Conservation (phyloP, 106 monocot species). For the Dioscorea dumetorum region DNA sequence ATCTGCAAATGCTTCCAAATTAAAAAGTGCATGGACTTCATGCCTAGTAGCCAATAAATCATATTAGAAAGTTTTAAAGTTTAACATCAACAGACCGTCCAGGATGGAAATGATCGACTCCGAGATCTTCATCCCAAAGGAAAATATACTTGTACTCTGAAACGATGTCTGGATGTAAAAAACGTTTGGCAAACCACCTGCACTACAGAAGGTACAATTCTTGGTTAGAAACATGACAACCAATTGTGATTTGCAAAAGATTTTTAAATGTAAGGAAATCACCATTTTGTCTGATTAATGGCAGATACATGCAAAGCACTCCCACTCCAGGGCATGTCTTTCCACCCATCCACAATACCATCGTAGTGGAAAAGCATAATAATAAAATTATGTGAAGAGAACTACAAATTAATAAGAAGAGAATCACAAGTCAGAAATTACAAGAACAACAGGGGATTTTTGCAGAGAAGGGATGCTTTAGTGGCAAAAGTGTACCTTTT, state of each 20-base stretch:
- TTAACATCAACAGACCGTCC: constrained; percentile 10
- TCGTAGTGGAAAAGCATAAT: constrained; percentile 96
- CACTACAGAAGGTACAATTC: not conserved
- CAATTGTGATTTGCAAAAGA: not conserved
- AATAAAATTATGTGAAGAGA: constrained; percentile 32
- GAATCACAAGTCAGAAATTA: too few relatives aligned
- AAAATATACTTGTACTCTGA: constrained; percentile 46
- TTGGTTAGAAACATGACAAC: too few relatives aligned
- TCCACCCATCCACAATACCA: constrained; percentile 71
- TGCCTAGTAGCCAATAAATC: too few relatives aligned
- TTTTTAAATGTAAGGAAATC: not conserved
- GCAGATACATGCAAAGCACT: constrained; percentile 72
- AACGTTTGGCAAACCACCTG: constrained; percentile 80
- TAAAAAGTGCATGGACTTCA: too few relatives aligned
- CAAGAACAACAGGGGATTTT: too few relatives aligned
- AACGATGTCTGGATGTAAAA: constrained; percentile 59
- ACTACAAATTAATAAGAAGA: constrained; percentile 27
- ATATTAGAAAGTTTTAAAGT: not conserved
- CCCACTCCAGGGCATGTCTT: constrained; percentile 56
- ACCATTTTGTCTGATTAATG: constrained; percentile 92
- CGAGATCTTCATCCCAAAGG: constrained; percentile 68
- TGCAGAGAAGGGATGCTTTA: too few relatives aligned
- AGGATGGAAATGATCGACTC: constrained; percentile 50
- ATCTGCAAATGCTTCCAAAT: too few relatives aligned
- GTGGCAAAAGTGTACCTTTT: constrained; percentile 22